Evolutionary conservation across 371 early-diverging fungal species (phyloP).

Genomic region (Mucor saturninus): DNA sequence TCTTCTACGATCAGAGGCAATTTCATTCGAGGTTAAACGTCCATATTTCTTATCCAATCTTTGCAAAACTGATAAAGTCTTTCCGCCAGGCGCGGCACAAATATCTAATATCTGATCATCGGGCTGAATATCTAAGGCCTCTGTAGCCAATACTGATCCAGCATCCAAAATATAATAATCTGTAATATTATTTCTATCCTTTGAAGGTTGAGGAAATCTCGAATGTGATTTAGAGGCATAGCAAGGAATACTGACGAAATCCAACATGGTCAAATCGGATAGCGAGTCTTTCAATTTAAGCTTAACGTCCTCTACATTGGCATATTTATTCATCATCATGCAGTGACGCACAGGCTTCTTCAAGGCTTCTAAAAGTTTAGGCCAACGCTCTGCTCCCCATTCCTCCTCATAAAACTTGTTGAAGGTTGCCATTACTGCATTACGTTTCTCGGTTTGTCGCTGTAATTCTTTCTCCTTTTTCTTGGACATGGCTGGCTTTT

Average conservation of each 20-base stretch:
- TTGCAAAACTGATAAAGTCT: conserved; percentile 61
- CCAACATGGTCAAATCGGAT: conserved; percentile 33
- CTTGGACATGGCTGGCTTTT: conserved; percentile 39
- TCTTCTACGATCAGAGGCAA: conserved; percentile 57
- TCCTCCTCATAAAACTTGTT: conserved; percentile 48
- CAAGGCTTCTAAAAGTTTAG: conserved; percentile 45
- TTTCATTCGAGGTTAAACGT: conserved; percentile 60
- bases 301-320: conserved; percentile 34
- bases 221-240: conserved; percentile 33
- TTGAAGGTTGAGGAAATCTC: conserved; percentile 49
- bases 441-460: conserved; percentile 37
- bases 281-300: conserved; percentile 28
- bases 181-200: conserved; percentile 37
- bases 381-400: conserved; percentile 62
- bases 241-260: conserved; percentile 46
- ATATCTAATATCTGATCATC: conserved; percentile 82
- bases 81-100: conserved; percentile 83
- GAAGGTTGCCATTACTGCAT: conserved; percentile 44
- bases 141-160: conserved; percentile 66
- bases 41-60: conserved; percentile 47
- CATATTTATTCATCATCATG: conserved; percentile 60
- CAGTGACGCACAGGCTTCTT: conserved; percentile 51
- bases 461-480: conserved; percentile 41
- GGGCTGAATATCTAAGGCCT: conserved; percentile 63
- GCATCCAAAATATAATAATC: conserved; percentile 72